Conservation (phyloP, 78 protist species). For the Protostelium mycophagum region DNA sequence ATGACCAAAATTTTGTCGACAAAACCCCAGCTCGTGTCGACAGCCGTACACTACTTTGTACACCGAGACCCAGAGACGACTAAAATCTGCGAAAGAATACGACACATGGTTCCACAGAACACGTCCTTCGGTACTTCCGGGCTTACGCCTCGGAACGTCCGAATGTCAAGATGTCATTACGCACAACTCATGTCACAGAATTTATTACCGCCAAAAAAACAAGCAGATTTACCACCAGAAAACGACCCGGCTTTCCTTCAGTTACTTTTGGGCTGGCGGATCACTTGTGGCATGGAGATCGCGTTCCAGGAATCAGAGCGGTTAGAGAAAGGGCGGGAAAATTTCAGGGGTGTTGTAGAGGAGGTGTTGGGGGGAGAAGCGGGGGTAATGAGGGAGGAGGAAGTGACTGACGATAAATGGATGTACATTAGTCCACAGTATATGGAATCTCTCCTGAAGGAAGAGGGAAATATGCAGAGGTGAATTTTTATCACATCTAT, state of each 20-base stretch:
- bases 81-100: not conserved
- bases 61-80: not conserved
- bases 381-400: not conserved
- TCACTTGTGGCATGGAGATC: slow-evolving; percentile 6
- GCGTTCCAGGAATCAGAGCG: not conserved
- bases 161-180: not conserved
- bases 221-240: not conserved
- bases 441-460: not conserved
- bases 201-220: not conserved
- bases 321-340: no score
- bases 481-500: not conserved
- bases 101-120: not conserved
- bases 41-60: not conserved
- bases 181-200: not conserved
- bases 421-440: not conserved
- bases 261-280: not conserved
- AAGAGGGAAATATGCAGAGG: not conserved
- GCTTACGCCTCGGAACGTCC: not conserved
- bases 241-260: not conserved
- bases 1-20: not conserved
- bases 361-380: not conserved
- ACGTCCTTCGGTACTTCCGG: not conserved
- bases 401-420: not conserved
- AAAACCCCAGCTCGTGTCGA: not conserved
- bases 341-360: no score